These are phyloP conservation scores for Pholiota adiposa DNA, from an alignment of 1,284 basidiomycete species.

Conservation along the genomic window DNA sequence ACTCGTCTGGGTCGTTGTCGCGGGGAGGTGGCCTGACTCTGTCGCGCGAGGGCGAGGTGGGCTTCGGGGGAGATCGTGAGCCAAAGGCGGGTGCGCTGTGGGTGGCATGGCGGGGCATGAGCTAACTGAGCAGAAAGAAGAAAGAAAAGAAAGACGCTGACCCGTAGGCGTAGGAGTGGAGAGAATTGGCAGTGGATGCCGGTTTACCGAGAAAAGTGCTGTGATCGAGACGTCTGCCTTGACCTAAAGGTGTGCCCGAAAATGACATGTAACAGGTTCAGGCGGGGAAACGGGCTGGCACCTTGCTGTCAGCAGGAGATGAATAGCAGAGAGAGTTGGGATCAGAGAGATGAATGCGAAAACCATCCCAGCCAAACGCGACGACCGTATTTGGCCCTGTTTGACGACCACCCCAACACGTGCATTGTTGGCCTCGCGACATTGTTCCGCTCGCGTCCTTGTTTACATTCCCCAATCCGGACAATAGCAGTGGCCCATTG, in stretches of 20 bases:
- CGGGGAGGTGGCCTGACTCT: conserved; percentile 24
- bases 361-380: conserved; percentile 23
- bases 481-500: background rate
- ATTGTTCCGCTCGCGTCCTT: conserved; percentile 23
- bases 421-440: conserved; percentile 25
- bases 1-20: conserved; percentile 32
- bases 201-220: conserved; percentile 73
- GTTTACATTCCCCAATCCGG: conserved; percentile 14
- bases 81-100: conserved; percentile 58
- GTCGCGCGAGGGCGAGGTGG: conserved; percentile 37
- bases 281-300: conserved; percentile 8
- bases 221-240: conserved; percentile 83
- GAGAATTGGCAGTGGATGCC: conserved; percentile 40
- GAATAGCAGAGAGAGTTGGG: conserved; percentile 4
- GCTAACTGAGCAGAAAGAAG: conserved; percentile 18
- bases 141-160: conserved; percentile 37
- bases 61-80: conserved; percentile 64
- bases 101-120: conserved; percentile 14
- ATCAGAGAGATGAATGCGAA: conserved; percentile 5
- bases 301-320: conserved; percentile 17
- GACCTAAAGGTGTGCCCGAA: conserved; percentile 78
- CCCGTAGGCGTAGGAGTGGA: conserved; percentile 73
- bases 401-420: conserved; percentile 27
- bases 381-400: conserved; percentile 27
- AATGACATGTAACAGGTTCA: conserved; percentile 71